Percentiles rank a stretch among this genome's conserved stretches.
Evolutionary conservation across 208 protist genomes (phyloP).

Genomic region (Leptomonas pyrrhocoris): DNA sequence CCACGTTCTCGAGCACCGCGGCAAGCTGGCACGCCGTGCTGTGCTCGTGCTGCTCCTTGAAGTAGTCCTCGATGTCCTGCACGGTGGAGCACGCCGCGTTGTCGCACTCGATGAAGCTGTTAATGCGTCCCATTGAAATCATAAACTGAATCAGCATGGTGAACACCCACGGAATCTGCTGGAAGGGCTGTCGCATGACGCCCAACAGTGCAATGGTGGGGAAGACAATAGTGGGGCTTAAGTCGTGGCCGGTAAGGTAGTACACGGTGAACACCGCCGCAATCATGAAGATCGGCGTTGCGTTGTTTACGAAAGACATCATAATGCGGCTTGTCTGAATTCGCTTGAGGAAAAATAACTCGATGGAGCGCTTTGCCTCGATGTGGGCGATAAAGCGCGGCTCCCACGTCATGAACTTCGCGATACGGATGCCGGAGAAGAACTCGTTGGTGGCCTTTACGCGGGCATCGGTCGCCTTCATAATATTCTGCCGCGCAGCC

Average conservation of each 20-base stretch:
- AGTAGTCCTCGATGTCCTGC: conserved; percentile 35
- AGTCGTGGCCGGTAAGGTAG: conserved; percentile 42
- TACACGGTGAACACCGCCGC: conserved; percentile 58
- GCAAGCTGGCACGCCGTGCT: conserved; percentile 35
- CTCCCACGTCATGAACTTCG: too few species aligned
- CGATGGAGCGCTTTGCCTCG: conserved; percentile 40
- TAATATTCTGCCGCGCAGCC: conserved; percentile 22
- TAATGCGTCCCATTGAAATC: conserved; percentile 76
- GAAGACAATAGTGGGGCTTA: conserved; percentile 72
- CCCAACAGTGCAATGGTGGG: conserved; percentile 35
- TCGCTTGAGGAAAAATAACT: conserved; percentile 46
- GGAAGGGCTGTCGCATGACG: conserved; percentile 51
- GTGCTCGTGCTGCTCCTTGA: conserved; percentile 15
- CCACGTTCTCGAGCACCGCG: conserved; percentile 45
- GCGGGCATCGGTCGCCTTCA: conserved; percentile 77
- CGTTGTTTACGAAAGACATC: conserved; percentile 56
- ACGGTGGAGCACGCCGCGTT: conserved; percentile 17
- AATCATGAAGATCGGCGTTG: conserved; percentile 67
- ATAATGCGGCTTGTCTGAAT: conserved; percentile 44
- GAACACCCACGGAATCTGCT: conserved; percentile 81
- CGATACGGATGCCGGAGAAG: conserved; percentile 90
- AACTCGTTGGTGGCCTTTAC: conserved; percentile 93
- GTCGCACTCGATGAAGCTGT: conserved; percentile 58
- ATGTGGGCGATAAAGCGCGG: conserved; percentile 59
- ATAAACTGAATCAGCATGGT: conserved; percentile 61